These are phyloP conservation scores for Solanum corneliomulleri DNA, from an alignment of 257 asterid species.

Conservation along the genomic window DNA sequence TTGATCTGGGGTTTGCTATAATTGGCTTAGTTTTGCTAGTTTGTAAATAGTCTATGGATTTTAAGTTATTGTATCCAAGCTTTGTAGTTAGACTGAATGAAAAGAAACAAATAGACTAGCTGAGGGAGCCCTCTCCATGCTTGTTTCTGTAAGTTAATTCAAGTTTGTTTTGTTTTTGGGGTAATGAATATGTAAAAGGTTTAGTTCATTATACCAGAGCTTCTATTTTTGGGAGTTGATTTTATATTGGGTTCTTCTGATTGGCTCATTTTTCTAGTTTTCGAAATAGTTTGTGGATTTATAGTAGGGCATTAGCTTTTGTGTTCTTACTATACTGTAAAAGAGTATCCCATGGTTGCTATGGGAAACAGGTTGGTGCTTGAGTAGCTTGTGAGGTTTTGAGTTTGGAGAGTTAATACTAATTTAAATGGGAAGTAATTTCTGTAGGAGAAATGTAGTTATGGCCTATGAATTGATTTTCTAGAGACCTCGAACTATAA, in stretches of 20 bases:
- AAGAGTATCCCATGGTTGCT: background rate
- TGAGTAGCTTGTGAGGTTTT: background rate
- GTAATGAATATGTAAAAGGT: background rate
- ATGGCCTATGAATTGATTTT: background rate
- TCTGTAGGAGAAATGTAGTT: background rate
- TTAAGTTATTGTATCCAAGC: background rate
- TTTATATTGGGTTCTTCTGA: background rate
- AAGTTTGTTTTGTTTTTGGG: background rate
- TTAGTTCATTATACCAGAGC: background rate
- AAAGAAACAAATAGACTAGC: constrained; percentile 34
- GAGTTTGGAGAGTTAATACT: background rate
- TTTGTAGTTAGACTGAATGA: background rate
- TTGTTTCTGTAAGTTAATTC: constrained; percentile 11
- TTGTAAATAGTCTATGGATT: background rate
- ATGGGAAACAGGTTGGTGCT: background rate
- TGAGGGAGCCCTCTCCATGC: constrained; percentile 55
- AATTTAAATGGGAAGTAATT: background rate
- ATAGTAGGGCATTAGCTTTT: background rate
- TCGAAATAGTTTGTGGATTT: background rate
- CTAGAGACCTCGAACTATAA: background rate
- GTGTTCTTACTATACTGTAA: background rate
- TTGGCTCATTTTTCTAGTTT: background rate
- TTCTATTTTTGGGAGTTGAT: background rate
- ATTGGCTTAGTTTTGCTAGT: background rate
- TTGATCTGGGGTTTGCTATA: background rate